Evolutionary conservation across 129 eudicot species (phyloP).

Genomic region (Pseudognaphalium luteoalbum): DNA sequence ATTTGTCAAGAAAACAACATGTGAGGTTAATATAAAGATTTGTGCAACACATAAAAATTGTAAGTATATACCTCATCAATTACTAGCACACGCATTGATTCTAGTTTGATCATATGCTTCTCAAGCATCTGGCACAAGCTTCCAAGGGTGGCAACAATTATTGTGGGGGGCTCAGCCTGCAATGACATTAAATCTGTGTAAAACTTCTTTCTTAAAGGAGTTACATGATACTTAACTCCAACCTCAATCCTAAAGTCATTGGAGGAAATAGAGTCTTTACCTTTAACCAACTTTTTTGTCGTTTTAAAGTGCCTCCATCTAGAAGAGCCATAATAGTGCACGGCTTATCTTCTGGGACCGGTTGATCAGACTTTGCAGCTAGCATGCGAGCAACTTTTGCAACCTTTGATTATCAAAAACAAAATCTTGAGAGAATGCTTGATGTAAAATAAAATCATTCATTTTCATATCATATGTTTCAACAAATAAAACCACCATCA

Average conservation of each 20-base stretch:
- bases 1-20: background rate
- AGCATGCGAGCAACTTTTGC: conserved; percentile 88
- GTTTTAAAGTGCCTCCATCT: conserved; percentile 91
- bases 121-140: conserved; percentile 91
- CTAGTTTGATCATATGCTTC: conserved; percentile 62
- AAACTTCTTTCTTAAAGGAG: conserved; percentile 2
- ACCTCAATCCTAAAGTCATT: background rate
- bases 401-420: conserved; percentile 43
- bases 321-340: conserved; percentile 89
- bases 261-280: conserved; percentile 30
- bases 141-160: conserved; percentile 78
- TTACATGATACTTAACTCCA: conserved; percentile 2
- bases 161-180: conserved; percentile 92
- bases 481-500: background rate
- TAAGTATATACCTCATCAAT: conserved; percentile 71
- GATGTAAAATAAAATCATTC: background rate
- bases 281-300: conserved; percentile 95
- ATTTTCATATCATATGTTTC: background rate
- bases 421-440: conserved; percentile 15
- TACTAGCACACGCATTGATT: conserved; percentile 69
- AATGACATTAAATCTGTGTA: background rate
- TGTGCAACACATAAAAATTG: background rate
- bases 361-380: conserved; percentile 57
- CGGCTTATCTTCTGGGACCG: conserved; percentile 51
- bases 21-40: background rate